Evolutionary conservation across 768 basidiomycete genomes (phyloP), one percentile per base, ranked within the genome.

Genomic region (Macrolepiota albuminosa): DNA sequence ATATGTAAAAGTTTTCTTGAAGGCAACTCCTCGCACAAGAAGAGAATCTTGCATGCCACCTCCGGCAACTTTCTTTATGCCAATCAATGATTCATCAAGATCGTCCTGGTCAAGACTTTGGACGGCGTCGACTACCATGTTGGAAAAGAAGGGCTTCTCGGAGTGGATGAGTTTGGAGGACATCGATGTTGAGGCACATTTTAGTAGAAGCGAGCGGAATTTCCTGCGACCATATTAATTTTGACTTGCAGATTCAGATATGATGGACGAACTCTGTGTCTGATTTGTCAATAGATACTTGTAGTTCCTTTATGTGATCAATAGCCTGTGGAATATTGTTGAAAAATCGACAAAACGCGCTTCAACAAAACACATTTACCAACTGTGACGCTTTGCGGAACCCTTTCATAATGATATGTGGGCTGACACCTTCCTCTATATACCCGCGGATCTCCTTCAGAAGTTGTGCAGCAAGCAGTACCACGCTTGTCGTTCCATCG

Each of bases 1-100:
- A 66, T 99, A 99, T 2, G 95, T 95, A 75, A 99, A 99, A 0
- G 97, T 99, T 79, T 99, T 99, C 75, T 98, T 98, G 87, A 98
- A 99, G 0, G 97, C 87, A 51, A 99, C 97, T 42, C 97, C 96
- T 58, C 79, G 76, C 69, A 99, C 81, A 47, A 98, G 81, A 14
- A 89, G 81, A 2, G 95, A 96, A 72, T 98, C 97, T 74, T 98
- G 94, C 88, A 97, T 91, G 60, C 92, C 97, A 49, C 97, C 97
- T 54, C 97, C 97, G 26, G 97, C 86, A 51, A 98, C 91, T 78
- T 98, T 97, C 79, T 98, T 98, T 57, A 97, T 89, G 13, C 96
- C 96, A 64, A 99, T 98, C 63, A 98, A 82, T 10, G 89, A 92
- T 69, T 98, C 95, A 71, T 99, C 94, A 53, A 98, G 83, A 66